Evolutionary conservation across 768 basidiomycete species (phyloP).

Genomic region (Collybia sordida): DNA sequence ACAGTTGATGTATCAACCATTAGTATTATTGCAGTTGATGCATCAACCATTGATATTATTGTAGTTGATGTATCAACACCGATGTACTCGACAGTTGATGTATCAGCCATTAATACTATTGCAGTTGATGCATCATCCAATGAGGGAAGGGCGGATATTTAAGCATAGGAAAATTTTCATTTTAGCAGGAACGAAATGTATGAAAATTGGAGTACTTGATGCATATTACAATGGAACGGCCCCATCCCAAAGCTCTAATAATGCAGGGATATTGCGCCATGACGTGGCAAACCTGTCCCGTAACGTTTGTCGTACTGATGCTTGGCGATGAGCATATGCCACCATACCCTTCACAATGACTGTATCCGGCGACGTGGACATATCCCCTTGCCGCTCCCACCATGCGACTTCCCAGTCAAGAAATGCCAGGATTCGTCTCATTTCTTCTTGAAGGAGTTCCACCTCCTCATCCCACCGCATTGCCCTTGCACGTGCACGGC

Average conservation of each 20-base stretch:
- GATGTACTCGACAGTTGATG: too few relatives aligned
- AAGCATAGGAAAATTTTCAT: too few relatives aligned
- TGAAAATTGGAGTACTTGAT: too few relatives aligned
- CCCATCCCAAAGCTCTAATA: neutral
- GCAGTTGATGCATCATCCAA: too few relatives aligned
- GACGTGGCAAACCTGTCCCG: neutral
- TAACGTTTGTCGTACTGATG: neutral
- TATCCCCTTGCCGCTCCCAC: neutral
- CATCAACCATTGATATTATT: too few relatives aligned
- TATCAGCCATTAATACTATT: too few relatives aligned
- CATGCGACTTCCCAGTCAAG: neutral
- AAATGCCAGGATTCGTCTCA: slow-evolving; percentile 5
- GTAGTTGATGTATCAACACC: too few relatives aligned
- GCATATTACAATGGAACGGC: too few relatives aligned
- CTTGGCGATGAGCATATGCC: neutral
- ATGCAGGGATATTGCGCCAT: neutral
- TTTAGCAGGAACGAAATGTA: too few relatives aligned
- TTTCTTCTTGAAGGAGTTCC: slow-evolving; percentile 7
- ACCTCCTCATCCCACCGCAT: slow-evolving; percentile 13
- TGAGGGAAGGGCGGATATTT: too few relatives aligned
- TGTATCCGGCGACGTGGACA: neutral
- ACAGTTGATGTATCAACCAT: too few relatives aligned
- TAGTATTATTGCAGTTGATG: too few relatives aligned
- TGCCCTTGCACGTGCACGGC: slow-evolving; percentile 6
- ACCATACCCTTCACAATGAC: neutral